These are phyloP conservation scores for Aspergillus pseudoviridinutans DNA, from an alignment of 2,329 filamentous ascomycete genomes.

Conservation along the genomic window DNA sequence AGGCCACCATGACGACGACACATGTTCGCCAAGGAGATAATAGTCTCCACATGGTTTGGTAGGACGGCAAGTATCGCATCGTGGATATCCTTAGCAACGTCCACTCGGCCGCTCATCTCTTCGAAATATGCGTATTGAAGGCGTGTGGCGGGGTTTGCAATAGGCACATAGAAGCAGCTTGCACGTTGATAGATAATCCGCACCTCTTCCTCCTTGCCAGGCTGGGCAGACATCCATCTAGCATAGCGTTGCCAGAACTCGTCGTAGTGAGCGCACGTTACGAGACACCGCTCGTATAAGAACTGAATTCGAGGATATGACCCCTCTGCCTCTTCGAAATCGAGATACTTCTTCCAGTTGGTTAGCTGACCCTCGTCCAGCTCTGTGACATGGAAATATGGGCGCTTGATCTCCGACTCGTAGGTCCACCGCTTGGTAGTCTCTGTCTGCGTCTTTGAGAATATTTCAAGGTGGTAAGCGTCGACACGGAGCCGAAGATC, in stretches of 20 bases:
- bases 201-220: constrained; percentile 80
- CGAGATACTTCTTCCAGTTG: constrained; percentile 95
- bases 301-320: constrained; percentile 71
- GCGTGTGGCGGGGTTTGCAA: constrained; percentile 77
- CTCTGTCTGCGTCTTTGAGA: constrained; percentile 77
- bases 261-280: constrained; percentile 90
- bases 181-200: constrained; percentile 90
- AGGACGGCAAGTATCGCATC: constrained; percentile 70
- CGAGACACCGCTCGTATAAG: constrained; percentile 88
- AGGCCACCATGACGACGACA: constrained; percentile 78
- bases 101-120: constrained; percentile 72
- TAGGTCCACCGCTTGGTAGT: constrained; percentile 92
- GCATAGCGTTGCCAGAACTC: constrained; percentile 98
- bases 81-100: constrained; percentile 80
- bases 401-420: constrained; percentile 89
- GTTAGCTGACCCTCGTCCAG: constrained; percentile 77
- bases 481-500: constrained; percentile 79
- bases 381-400: constrained; percentile 95
- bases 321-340: constrained; percentile 87
- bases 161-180: constrained; percentile 77
- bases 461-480: constrained; percentile 73
- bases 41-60: constrained; percentile 80
- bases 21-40: constrained; percentile 82
- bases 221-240: constrained; percentile 82
- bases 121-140: constrained; percentile 94